Conservation (phyloP, 73 alveolate genomes). For the Paramecium sexaurelia region DNA sequence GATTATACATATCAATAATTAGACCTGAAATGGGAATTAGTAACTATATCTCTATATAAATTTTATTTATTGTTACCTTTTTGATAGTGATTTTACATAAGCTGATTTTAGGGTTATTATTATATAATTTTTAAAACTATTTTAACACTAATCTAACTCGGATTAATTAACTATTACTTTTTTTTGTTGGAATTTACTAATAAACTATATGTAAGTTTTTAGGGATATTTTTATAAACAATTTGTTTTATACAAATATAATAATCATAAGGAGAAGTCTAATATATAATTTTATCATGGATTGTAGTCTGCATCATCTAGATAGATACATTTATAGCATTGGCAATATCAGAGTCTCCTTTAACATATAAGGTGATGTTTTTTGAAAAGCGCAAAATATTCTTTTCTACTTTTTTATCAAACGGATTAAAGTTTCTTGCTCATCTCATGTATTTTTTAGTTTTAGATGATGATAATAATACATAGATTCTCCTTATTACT, state of each 20-base stretch:
- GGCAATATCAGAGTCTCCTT: background rate
- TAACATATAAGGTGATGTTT: background rate
- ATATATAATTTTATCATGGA: background rate
- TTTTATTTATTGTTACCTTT: background rate
- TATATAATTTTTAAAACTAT: background rate
- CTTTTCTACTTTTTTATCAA: background rate
- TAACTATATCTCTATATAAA: background rate
- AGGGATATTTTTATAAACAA: background rate
- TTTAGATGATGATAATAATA: background rate
- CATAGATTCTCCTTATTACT: background rate
- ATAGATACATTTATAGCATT: background rate
- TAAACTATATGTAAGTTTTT: background rate
- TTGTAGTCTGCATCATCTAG: background rate
- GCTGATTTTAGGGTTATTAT: background rate
- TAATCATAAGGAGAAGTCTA: background rate
- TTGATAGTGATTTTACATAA: background rate
- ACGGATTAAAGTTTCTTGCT: background rate
- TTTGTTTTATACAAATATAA: background rate
- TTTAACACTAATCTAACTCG: background rate
- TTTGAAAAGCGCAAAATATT: background rate
- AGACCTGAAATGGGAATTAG: constrained; percentile 15
- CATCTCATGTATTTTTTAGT: background rate
- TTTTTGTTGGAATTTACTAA: background rate
- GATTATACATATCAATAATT: background rate
- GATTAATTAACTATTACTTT: background rate